Evolutionary conservation across 2,329 filamentous ascomycete genomes (phyloP), one percentile per base, ranked within the genome.

Genomic region (Xylariaceae sp.): DNA sequence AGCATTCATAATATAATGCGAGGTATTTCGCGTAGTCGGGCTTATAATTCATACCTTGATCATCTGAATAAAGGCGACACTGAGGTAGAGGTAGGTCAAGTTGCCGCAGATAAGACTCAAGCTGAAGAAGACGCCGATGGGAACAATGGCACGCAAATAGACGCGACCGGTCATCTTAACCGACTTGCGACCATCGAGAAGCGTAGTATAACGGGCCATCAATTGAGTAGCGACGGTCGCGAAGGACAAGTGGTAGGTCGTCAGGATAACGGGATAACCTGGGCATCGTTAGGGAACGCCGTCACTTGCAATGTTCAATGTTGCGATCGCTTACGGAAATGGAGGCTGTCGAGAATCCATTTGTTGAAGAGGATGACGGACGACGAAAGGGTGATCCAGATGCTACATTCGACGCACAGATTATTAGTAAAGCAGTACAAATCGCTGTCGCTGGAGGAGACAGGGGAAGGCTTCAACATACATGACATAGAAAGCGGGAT

Each of bases 351-450:
- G 60, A 97, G 81, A 67, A 99, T 90, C 84, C 89, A 96, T 83
- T 99, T 99, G 85, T 99, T 97, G 86, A 96, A 97, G 59, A 99
- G 80, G 71, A 99, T 99, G 70, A 97, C 91, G 66, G 87, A 89
- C 43, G 91, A 96, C 68, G 89, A 95, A 72, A 96, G 80, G 56
- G 85, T 78, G 70, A 99, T 97, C 94, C 94, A 99, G 64, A 85
- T 79, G 66, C 91, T 96, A 72, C 42, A 62, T 51, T 55, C 37
- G 39, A 27, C 29, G 43, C 34, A 34, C 41, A 4, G 45, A 40
- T 7, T 11, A 42, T 60, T 41, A 60, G 58, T 31, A 47, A n/a
- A 19, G 19, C 6, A 2, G 29, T 6, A 27, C 19, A 6, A 34
- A 42, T 43, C 9, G 9, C 19, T 19, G 19, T 19, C 19, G 19